Base-by-base conservation (phyloP, 352 stramenopile genomes). In the Phytophthora kernoviae region DNA sequence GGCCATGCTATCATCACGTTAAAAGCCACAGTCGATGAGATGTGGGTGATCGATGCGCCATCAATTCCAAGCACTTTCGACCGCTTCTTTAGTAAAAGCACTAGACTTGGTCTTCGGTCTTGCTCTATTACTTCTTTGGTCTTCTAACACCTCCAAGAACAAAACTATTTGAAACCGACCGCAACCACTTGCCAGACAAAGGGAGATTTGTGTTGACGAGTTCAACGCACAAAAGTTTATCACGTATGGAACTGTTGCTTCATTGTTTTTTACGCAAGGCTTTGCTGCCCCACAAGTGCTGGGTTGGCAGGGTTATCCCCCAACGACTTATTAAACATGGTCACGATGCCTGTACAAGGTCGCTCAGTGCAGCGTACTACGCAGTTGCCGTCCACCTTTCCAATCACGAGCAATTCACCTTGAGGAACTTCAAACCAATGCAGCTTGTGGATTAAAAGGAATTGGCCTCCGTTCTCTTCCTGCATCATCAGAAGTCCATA, bases 401-500 rank as follows among this genome's bases (percentile, higher is more conserved):
- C 62, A 5, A 70, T 44, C 32, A 70, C 55, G 17, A 65, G 56
- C 21, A 65, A 42, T 18, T 70, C 62, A 32, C 24, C 24, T 7
- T 24, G 43, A 17, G 54, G 55, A 52, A 65, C 65, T 12, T 55
- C 27, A n/a, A 57, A 4, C 54, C 62, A 70, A 51, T 65, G 37
- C 20, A 70, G 43, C 30, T 34, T 59, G 49, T 61, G 41, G 1
- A 70, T 26, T 5, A 57, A 41, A 1, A 70, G 21, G 18, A 41
- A 70, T 0, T 65, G 22, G 1, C 18, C 18, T 33, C 37, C 45
- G 15, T 72, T 47, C 33, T 72, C 64, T 14, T 68, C 64, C 7
- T 30, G 41, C 48, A 64, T 56, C 32, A 54, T 67, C 26, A 73
- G 20, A 12, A 73, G 30, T 12, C 64, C 64, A 33, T 58, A 68